These are phyloP conservation scores for Salix exigua DNA, from an alignment of 345 rosid species.

Conservation along the genomic window DNA sequence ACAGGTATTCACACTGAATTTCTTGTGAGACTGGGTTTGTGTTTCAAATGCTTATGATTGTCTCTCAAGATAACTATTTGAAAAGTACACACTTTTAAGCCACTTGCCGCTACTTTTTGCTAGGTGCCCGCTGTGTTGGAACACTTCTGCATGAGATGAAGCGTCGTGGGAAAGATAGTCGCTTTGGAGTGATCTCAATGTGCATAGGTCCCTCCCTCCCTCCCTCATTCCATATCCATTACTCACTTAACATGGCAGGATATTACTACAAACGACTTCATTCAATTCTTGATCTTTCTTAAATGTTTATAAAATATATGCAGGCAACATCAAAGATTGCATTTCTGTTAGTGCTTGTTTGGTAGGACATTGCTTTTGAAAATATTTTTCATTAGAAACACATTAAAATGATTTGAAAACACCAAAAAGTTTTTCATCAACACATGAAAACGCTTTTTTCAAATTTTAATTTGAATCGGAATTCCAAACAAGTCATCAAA, in stretches of 20 bases:
- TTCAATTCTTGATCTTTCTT: not conserved
- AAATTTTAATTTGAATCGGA: no score
- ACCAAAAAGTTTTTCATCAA: no score
- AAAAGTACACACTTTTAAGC: not conserved
- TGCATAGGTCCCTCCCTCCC: slow-evolving; percentile 68
- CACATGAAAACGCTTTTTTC: no score
- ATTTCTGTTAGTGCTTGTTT: no score
- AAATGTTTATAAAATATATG: not conserved
- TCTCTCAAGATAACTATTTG: not conserved
- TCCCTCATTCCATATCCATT: not conserved
- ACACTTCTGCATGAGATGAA: slow-evolving; percentile 90
- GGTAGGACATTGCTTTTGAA: no score
- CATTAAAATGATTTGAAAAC: no score
- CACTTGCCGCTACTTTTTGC: slow-evolving; percentile 5
- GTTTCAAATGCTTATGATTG: not conserved
- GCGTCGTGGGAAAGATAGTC: slow-evolving; percentile 79
- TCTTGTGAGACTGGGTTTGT: slow-evolving; percentile 1
- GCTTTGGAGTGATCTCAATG: slow-evolving; percentile 90
- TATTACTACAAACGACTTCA: not conserved
- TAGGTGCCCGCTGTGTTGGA: slow-evolving; percentile 88
- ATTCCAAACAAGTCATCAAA: no score
- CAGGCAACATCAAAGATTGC: no score
- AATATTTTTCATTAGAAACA: no score
- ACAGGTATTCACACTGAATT: slow-evolving; percentile 48
- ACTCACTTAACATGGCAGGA: not conserved